phyloP scores from a whole-genome alignment of 352 stramenopile genomes.

The Phytophthora citricola region DNA sequence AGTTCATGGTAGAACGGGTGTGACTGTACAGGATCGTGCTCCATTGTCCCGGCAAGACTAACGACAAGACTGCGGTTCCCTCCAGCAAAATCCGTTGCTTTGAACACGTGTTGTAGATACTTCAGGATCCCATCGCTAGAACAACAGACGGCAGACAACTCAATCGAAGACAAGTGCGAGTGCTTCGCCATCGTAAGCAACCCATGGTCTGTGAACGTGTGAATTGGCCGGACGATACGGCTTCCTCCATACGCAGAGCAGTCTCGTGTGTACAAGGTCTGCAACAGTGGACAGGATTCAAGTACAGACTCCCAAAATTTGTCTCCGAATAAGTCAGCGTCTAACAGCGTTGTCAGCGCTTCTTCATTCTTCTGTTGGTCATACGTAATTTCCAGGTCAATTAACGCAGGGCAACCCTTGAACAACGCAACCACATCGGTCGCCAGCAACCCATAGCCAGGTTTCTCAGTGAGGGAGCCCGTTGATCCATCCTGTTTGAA shows the following conservation, averaged over 20 bases:
- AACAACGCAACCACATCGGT: conserved; percentile 36
- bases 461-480: conserved; percentile 5
- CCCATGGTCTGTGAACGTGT: conserved; percentile 41
- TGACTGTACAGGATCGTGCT: conserved; percentile 20
- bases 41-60: conserved; percentile 39
- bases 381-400: conserved; percentile 43
- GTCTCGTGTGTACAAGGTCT: conserved; percentile 34
- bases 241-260: conserved; percentile 38
- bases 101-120: conserved; percentile 42
- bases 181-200: conserved; percentile 42
- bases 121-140: conserved; percentile 46
- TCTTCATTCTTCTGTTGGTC: conserved; percentile 46
- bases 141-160: conserved; percentile 40
- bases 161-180: conserved; percentile 31
- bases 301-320: conserved; percentile 41
- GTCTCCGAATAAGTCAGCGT: conserved; percentile 46
- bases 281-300: conserved; percentile 36
- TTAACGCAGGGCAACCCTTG: conserved; percentile 44
- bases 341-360: conserved; percentile 12
- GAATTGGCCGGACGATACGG: conserved; percentile 33
- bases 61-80: conserved; percentile 25
- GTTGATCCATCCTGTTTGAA: conserved; percentile 20
- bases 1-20: conserved; percentile 48
- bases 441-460: conserved; percentile 34
- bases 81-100: conserved; percentile 14